These are phyloP conservation scores for Saturnispora sanitii DNA, from an alignment of 805 yeast species.

Conservation along the genomic window DNA sequence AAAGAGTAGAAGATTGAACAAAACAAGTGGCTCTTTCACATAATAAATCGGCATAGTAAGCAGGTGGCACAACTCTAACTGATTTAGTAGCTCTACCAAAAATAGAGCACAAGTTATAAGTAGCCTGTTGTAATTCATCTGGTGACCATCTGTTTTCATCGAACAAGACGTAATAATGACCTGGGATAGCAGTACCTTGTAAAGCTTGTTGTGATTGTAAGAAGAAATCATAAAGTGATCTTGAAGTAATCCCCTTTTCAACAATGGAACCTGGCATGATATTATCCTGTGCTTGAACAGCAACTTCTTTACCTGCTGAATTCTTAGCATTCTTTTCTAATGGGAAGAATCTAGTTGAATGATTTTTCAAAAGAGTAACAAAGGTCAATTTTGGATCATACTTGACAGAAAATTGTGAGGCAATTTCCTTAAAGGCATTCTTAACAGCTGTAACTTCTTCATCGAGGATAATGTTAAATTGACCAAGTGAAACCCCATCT, in stretches of 20 bases:
- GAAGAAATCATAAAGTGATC: slow-evolving; percentile 24
- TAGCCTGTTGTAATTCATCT: slow-evolving; percentile 21
- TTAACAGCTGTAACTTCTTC: slow-evolving; percentile 22
- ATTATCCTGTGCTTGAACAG: slow-evolving; percentile 18
- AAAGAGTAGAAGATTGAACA: slow-evolving; percentile 10
- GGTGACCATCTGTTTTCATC: slow-evolving; percentile 24
- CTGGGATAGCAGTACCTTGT: slow-evolving; percentile 28
- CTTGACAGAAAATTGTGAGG: slow-evolving; percentile 10
- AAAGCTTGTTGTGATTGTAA: slow-evolving; percentile 27
- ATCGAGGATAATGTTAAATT: slow-evolving; percentile 22
- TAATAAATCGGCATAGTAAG: slow-evolving; percentile 24
- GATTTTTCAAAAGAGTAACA: slow-evolving; percentile 18
- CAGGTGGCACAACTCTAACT: slow-evolving; percentile 28
- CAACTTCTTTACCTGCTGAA: slow-evolving; percentile 14
- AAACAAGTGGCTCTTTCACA: slow-evolving; percentile 25
- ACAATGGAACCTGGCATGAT: slow-evolving; percentile 25
- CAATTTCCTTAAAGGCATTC: slow-evolving; percentile 15
- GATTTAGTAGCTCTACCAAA: slow-evolving; percentile 26
- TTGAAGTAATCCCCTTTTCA: slow-evolving; percentile 26
- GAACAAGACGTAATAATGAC: slow-evolving; percentile 25
- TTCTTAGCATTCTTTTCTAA: slow-evolving; percentile 19
- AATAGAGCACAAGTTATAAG: slow-evolving; percentile 24
- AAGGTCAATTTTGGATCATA: slow-evolving; percentile 24
- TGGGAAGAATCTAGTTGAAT: slow-evolving; percentile 26
- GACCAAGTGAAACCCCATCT: slow-evolving; percentile 28